A percentile compares a stretch with the other conserved stretches of the same genome.
phyloP scores from a whole-genome alignment of 208 protist genomes.

The Leishmania arabica region DNA sequence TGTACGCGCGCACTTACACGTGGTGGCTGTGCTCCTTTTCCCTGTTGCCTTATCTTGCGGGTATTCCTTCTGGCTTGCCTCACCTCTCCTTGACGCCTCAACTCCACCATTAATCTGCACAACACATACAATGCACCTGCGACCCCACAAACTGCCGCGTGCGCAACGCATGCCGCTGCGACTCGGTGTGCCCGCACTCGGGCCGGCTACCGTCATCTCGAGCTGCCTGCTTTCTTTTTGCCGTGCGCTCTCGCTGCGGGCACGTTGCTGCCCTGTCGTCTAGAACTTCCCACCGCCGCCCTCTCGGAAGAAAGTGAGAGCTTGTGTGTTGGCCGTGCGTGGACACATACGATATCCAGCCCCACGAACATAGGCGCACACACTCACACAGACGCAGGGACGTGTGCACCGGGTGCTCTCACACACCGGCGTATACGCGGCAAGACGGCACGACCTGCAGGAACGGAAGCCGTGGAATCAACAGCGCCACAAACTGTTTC shows the following conservation, averaged over 20 bases:
- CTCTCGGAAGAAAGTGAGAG: constrained; percentile 1
- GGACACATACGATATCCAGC: not conserved
- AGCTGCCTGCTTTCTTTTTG: not conserved
- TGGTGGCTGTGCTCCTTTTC: not conserved
- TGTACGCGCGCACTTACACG: not conserved
- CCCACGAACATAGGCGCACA: not conserved
- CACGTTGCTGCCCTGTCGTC: not conserved
- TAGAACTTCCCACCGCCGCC: not conserved
- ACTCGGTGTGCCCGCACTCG: not conserved
- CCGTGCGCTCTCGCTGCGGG: not conserved
- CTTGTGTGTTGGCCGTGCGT: not conserved
- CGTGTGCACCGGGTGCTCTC: not conserved
- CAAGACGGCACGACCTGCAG: not conserved
- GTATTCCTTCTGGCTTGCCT: not conserved
- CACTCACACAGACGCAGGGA: not conserved
- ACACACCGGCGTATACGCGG: not conserved
- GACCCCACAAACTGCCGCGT: not conserved
- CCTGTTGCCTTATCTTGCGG: too few relatives aligned
- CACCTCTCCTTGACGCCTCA: not conserved
- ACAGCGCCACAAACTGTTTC: not conserved
- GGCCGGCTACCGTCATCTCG: not conserved
- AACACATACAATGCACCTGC: not conserved
- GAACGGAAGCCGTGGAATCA: not conserved
- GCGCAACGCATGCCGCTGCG: not conserved
- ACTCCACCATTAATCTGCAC: not conserved